These are phyloP conservation scores for Stramenopiles sp. DNA, from an alignment of 352 stramenopile genomes.

Conservation along the genomic window DNA sequence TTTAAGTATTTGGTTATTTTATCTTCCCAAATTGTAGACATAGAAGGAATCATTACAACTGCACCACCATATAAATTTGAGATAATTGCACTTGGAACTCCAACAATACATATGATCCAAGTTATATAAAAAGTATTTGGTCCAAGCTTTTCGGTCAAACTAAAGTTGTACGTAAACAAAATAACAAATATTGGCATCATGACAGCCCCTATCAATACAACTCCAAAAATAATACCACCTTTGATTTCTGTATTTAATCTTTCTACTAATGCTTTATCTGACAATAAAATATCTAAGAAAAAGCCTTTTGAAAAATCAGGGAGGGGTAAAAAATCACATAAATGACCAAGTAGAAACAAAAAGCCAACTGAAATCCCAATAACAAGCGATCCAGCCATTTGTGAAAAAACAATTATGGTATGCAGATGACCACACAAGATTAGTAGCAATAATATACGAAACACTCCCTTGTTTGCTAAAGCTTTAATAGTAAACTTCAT, in stretches of 20 bases:
- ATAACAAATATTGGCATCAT: not conserved
- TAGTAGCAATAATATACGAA: not conserved
- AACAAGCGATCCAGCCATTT: not conserved
- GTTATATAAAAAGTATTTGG: conserved; percentile 2
- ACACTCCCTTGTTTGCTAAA: not conserved
- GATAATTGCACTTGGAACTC: not conserved
- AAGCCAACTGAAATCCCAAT: not conserved
- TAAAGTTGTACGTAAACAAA: not conserved
- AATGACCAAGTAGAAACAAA: not conserved
- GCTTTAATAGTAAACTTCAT: not conserved
- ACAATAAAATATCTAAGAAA: not conserved
- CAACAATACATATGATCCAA: not conserved
- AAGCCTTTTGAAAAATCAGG: conserved; percentile 2
- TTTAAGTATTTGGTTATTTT: not conserved
- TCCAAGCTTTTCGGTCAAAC: not conserved
- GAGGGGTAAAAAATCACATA: conserved; percentile 2
- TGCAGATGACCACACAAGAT: not conserved
- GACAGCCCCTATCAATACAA: not conserved
- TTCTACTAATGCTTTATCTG: not conserved
- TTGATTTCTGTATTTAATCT: not conserved
- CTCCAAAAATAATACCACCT: not conserved
- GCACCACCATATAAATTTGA: not conserved
- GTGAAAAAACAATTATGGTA: not conserved
- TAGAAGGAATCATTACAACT: not conserved
- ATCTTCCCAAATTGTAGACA: not conserved